Evolutionary conservation across 2,329 filamentous ascomycete genomes (phyloP).

Genomic region (Fusarium compactum): DNA sequence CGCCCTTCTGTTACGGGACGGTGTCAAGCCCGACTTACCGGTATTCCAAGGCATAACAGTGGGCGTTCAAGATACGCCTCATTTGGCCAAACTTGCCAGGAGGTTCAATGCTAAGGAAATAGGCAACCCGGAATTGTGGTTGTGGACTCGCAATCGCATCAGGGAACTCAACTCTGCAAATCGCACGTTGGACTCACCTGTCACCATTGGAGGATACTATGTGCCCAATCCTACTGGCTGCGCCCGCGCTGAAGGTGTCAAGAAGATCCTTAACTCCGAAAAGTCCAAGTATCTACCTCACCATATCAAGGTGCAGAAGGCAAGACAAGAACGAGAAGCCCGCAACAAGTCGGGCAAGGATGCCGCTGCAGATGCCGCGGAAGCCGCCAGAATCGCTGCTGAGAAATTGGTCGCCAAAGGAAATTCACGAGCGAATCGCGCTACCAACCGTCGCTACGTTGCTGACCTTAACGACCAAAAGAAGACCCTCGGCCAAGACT

Average conservation of each 20-base stretch:
- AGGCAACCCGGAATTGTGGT: conserved; percentile 65
- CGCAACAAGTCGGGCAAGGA: conserved; percentile 76
- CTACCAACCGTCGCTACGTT: conserved; percentile 93
- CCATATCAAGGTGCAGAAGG: conserved; percentile 94
- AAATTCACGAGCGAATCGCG: conserved; percentile 91
- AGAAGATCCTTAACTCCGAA: conserved; percentile 96
- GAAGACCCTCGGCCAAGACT: conserved; percentile 83
- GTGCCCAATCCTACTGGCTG: conserved; percentile 87
- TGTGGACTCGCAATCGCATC: conserved; percentile 69
- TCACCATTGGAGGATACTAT: conserved; percentile 75
- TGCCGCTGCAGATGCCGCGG: conserved; percentile 72
- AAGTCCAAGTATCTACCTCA: conserved; percentile 99
- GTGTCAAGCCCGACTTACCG: conserved; percentile 60
- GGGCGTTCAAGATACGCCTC: conserved; percentile 60
- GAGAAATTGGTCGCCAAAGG: conserved; percentile 87
- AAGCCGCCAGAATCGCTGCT: conserved; percentile 78
- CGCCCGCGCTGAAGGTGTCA: conserved; percentile 91
- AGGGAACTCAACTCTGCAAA: conserved; percentile 64
- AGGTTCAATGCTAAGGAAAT: conserved; percentile 60
- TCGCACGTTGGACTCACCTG: conserved; percentile 48
- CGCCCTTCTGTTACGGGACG: conserved; percentile 60
- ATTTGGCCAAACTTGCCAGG: conserved; percentile 62
- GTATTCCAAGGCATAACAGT: conserved; percentile 60
- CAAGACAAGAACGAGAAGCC: conserved; percentile 91
- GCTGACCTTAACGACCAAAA: conserved; percentile 97